phyloP scores from a whole-genome alignment of 805 yeast genomes.

The Blastobotrys mokoenaii region DNA sequence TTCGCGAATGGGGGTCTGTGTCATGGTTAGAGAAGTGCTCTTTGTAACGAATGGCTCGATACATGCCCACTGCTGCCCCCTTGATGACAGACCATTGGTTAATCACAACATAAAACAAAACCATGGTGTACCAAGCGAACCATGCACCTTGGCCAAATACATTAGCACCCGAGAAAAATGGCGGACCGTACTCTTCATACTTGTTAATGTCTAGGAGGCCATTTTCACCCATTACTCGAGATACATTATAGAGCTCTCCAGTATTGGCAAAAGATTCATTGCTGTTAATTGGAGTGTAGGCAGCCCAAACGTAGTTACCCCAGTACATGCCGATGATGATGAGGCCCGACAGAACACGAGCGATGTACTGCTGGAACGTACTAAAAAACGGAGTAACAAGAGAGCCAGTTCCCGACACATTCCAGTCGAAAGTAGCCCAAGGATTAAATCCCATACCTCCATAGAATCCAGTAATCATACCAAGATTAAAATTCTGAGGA shows the following conservation, averaged over 20 bases:
- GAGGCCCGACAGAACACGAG: constrained; percentile 6
- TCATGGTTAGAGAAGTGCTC: neutral
- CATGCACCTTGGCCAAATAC: constrained; percentile 44
- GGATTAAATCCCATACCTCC: constrained; percentile 35
- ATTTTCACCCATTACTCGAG: constrained; percentile 32
- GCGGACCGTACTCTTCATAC: constrained; percentile 44
- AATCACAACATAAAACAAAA: constrained; percentile 36
- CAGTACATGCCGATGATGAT: constrained; percentile 29
- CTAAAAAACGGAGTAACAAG: constrained; percentile 14
- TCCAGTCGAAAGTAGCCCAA: constrained; percentile 35
- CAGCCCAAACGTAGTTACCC: constrained; percentile 43
- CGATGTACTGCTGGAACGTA: constrained; percentile 26
- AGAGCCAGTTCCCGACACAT: constrained; percentile 9
- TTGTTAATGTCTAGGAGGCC: constrained; percentile 35
- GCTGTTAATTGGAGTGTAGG: constrained; percentile 43
- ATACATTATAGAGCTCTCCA: constrained; percentile 37
- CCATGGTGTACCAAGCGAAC: constrained; percentile 44
- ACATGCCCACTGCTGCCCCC: constrained; percentile 22
- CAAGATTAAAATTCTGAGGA: constrained; percentile 45
- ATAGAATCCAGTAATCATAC: constrained; percentile 60
- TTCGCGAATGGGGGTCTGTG: constrained; percentile 39
- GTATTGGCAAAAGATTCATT: constrained; percentile 33
- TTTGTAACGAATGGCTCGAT: neutral
- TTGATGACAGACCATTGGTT: constrained; percentile 11
- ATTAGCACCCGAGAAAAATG: constrained; percentile 48